Conservation (phyloP, 2,329 filamentous ascomycete genomes). For the Aureobasidium musti region DNA sequence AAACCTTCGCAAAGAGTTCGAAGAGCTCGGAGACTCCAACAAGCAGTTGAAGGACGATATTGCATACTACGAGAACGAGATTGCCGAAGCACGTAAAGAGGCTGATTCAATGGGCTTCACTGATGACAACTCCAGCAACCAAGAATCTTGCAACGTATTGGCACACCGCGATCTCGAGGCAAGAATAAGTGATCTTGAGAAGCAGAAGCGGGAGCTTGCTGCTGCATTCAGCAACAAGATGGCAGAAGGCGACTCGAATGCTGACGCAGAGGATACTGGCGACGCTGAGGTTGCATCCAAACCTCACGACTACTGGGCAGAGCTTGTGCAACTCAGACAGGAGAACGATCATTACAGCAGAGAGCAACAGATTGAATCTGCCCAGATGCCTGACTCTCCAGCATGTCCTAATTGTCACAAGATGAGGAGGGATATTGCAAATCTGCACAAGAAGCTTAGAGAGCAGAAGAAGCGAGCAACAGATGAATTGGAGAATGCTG, state of each 20-base stretch:
- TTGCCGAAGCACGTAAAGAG: background rate
- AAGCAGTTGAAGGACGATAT: background rate
- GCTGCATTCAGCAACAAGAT: no score
- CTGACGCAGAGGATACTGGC: no score
- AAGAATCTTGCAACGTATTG: background rate
- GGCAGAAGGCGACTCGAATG: no score
- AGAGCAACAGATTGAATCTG: background rate
- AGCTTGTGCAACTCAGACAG: no score
- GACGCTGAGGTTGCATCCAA: no score
- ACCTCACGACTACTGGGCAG: no score
- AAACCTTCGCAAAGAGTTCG: background rate
- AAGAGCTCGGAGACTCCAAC: background rate
- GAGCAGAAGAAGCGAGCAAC: background rate
- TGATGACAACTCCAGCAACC: background rate
- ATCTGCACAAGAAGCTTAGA: background rate
- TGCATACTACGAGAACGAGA: slow-evolving; percentile 1
- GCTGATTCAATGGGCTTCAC: background rate
- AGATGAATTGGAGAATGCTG: background rate
- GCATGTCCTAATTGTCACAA: background rate
- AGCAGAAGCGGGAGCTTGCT: slow-evolving; percentile 4
- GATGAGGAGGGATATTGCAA: background rate
- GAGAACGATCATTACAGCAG: no score
- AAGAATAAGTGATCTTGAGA: background rate
- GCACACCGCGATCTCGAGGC: background rate
- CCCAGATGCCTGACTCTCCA: background rate